Conservation (phyloP, 345 rosid species). For the Raphanus sativus region DNA sequence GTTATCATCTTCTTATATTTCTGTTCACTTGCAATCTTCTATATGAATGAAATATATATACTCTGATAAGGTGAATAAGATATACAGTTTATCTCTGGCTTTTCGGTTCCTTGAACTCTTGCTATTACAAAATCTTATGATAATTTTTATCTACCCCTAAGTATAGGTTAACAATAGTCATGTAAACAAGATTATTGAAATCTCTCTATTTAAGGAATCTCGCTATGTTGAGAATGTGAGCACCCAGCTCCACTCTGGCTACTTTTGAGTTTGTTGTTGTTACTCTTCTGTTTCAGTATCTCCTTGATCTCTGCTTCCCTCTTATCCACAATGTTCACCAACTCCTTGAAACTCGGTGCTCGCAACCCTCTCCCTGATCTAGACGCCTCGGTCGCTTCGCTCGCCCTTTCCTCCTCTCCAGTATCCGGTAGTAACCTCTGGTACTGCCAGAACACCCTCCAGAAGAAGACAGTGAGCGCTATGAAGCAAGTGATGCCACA, state of each 20-base stretch:
- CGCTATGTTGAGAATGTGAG: slow-evolving; percentile 28
- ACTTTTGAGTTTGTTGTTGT: slow-evolving; percentile 40
- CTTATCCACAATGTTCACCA: slow-evolving; percentile 61
- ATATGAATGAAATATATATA: not conserved
- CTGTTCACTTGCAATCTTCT: slow-evolving; percentile 20
- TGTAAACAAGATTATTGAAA: slow-evolving; percentile 7
- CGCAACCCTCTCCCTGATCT: slow-evolving; percentile 46
- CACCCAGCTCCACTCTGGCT: slow-evolving; percentile 45
- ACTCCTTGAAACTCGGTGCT: slow-evolving; percentile 53
- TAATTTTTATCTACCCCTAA: slow-evolving; percentile 15
- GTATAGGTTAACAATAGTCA: slow-evolving; percentile 22
- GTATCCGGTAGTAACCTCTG: slow-evolving; percentile 53
- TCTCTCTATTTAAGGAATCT: slow-evolving; percentile 22
- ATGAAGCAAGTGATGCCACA: slow-evolving; percentile 69
- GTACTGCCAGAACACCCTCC: slow-evolving; percentile 58
- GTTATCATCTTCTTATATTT: no score
- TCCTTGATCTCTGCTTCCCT: slow-evolving; percentile 60
- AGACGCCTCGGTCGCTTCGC: slow-evolving; percentile 50
- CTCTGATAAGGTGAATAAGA: slow-evolving; percentile 8
- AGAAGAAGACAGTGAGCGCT: slow-evolving; percentile 62
- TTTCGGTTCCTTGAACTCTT: slow-evolving; percentile 19
- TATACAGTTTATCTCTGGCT: slow-evolving; percentile 16
- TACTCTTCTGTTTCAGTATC: slow-evolving; percentile 54
- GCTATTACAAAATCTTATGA: slow-evolving; percentile 38
- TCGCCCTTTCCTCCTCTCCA: slow-evolving; percentile 38